A percentile compares a stretch with the other conserved stretches of the same genome.
Evolutionary conservation across 176 grass and related monocot species (phyloP).

Genomic region (Aegilops longissima): DNA sequence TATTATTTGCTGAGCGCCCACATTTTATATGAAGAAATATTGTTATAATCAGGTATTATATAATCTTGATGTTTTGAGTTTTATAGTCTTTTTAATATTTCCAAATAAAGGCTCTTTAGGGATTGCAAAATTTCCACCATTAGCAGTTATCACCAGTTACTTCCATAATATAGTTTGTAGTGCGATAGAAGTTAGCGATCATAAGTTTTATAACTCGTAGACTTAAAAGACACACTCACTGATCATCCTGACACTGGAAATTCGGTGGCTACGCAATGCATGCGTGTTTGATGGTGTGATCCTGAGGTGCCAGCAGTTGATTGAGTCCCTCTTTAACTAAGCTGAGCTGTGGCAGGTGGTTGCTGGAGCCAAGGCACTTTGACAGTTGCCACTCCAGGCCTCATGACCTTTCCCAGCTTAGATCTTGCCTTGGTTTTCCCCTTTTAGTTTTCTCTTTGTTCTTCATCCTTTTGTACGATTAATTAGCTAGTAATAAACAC

Average conservation of each 20-base stretch:
- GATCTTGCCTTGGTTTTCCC: background rate
- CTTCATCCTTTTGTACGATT: background rate
- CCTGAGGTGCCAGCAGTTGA: background rate
- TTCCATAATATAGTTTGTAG: background rate
- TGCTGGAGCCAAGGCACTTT: background rate
- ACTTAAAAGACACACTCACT: background rate
- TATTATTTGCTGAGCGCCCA: background rate
- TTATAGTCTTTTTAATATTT: background rate
- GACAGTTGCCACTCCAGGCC: background rate
- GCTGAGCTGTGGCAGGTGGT: background rate
- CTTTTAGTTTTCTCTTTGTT: background rate
- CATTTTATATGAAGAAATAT: background rate
- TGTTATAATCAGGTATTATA: background rate
- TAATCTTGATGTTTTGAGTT: background rate
- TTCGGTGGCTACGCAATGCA: background rate
- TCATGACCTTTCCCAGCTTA: background rate
- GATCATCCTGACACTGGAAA: background rate
- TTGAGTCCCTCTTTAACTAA: background rate
- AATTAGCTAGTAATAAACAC: background rate
- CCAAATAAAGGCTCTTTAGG: background rate
- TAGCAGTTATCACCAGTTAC: background rate
- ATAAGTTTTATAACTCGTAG: background rate
- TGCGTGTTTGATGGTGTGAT: constrained; percentile 6
- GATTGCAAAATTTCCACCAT: background rate
- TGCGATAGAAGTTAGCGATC: background rate